These are phyloP conservation scores for Westerdykella ornata DNA, from an alignment of 2,329 filamentous ascomycete species.

Conservation along the genomic window DNA sequence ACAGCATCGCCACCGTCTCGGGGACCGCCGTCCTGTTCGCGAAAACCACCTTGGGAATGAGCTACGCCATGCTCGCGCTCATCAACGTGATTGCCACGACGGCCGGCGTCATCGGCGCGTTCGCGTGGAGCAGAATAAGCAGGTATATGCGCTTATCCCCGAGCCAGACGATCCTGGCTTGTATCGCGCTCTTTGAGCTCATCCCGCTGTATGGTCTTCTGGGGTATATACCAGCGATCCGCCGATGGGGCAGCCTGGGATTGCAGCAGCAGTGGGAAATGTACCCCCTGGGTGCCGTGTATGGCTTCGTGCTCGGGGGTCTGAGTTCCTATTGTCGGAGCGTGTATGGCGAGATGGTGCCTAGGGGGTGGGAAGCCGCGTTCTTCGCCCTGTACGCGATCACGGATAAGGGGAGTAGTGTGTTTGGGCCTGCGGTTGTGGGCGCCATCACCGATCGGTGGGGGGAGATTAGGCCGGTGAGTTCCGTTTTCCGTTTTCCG, in stretches of 20 bases:
- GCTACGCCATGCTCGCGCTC: constrained; percentile 75
- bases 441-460: constrained; percentile 77
- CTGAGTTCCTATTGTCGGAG: constrained; percentile 86
- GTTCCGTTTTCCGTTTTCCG: constrained; percentile 8
- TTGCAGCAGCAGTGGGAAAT: constrained; percentile 96
- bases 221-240: constrained; percentile 76
- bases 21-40: constrained; percentile 93
- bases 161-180: constrained; percentile 85
- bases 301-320: constrained; percentile 90
- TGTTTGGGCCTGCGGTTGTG: constrained; percentile 92
- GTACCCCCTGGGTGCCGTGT: constrained; percentile 84
- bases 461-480: constrained; percentile 44
- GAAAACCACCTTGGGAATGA: constrained; percentile 88
- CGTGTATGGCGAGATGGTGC: constrained; percentile 88
- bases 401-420: constrained; percentile 89
- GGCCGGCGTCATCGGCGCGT: constrained; percentile 77
- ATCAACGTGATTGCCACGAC: constrained; percentile 90
- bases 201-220: constrained; percentile 88
- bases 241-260: constrained; percentile 67
- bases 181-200: constrained; percentile 81
- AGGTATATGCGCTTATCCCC: constrained; percentile 62
- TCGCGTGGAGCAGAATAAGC: constrained; percentile 79
- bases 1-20: constrained; percentile 89
- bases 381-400: constrained; percentile 97
- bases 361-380: constrained; percentile 86